A percentile compares a stretch with the other conserved stretches of the same genome.
phyloP scores from a whole-genome alignment of 177 flowering plant genomes.

The Tripterygium wilfordii region DNA sequence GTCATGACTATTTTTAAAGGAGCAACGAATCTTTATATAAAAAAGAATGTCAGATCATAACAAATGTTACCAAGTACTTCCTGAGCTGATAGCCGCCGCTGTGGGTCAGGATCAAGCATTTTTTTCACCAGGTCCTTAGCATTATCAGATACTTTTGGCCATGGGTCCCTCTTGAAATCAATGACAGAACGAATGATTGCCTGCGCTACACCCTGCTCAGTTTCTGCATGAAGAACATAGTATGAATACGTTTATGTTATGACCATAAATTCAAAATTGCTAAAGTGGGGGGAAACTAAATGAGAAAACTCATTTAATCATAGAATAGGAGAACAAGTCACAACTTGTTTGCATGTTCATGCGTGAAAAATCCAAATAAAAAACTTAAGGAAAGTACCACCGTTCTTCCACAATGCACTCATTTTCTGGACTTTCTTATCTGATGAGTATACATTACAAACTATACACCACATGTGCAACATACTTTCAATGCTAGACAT shows the following conservation, averaged over 20 bases:
- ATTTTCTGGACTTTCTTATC: neutral
- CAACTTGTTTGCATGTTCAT: too few species aligned
- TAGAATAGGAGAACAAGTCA: neutral
- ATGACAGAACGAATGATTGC: slow-evolving; percentile 60
- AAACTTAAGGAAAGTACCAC: too few species aligned
- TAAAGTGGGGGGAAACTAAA: too few species aligned
- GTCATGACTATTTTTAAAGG: neutral
- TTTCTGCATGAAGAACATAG: slow-evolving; percentile 31
- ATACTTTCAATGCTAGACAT: too few species aligned
- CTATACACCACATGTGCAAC: neutral
- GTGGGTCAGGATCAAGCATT: slow-evolving; percentile 63
- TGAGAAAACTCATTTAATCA: neutral
- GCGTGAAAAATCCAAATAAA: too few species aligned
- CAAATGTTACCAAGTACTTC: slow-evolving; percentile 49
- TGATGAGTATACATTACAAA: too few species aligned
- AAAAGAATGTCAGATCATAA: neutral
- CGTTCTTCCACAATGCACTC: neutral
- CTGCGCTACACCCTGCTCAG: slow-evolving; percentile 74
- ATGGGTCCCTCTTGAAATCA: slow-evolving; percentile 65
- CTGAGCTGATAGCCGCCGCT: slow-evolving; percentile 47
- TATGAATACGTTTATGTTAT: neutral
- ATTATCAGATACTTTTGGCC: slow-evolving; percentile 68
- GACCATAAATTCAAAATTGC: too few species aligned
- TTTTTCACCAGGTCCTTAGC: slow-evolving; percentile 64
- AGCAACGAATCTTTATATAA: neutral